Evolutionary conservation across 1,284 basidiomycete genomes (phyloP), one percentile per base, ranked within the genome.

Genomic region (Ganoderma resinaceum): DNA sequence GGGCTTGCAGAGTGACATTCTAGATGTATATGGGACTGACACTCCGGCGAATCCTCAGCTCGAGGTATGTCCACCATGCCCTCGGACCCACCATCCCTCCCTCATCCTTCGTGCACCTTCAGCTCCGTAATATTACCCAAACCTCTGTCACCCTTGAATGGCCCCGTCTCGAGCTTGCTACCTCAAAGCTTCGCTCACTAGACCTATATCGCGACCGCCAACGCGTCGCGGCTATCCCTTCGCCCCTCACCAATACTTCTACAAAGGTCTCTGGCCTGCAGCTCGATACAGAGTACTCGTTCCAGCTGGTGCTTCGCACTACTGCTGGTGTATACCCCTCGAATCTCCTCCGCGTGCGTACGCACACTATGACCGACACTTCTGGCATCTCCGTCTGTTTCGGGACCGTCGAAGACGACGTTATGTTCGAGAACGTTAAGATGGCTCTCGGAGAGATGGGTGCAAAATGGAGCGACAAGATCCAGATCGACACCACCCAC

Each of bases 401-500:
- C 75, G 96, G 96, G 0, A 93, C 92, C 37, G 88, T 97, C 1
- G 86, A 94, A 68, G 95, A 97, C 71, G 80, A 86, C 2, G 85
- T 89, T 0, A 78, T 96, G 66, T 83, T 96, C 63, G 91, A 93
- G 75, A 90, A 95, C 69, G 89, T 91, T 52, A 95, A 94, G 78
- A 78, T 87, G 65, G 94, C 94, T 11, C 80, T 98, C 62, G 78
- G 85, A 57, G 91, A 94, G 73, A 97, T 98, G 91, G 87, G 86
- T 29, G 96, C 94, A 0, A 92, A 92, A 72, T 95, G 92, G 90
- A 94, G 91, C 73, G 93, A 97, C 72, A 92, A 91, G 74, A 96
- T 99, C 33, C 95, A 97, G 81, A 96, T 99, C 67, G 96, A 98
- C 76, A 98, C 96, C 6, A 97, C 96, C 0, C 96, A 98, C 79